Conservation (phyloP, 1,139 yeast genomes). For the Protomyces macrosporus region DNA sequence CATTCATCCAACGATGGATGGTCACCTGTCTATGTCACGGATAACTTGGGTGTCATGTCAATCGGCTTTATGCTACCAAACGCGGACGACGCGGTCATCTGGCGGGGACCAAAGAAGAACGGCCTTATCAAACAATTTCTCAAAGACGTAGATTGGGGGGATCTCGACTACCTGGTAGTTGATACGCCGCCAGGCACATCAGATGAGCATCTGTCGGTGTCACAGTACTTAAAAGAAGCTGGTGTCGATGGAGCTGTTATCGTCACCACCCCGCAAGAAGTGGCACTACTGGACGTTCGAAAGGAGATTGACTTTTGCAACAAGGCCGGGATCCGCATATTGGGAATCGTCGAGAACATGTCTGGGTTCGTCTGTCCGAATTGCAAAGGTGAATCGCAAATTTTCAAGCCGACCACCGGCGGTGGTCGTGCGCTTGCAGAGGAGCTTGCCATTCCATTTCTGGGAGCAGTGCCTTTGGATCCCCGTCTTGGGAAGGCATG, state of each 20-base stretch:
- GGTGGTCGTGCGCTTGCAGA: conserved; percentile 83
- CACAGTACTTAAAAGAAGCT: conserved; percentile 77
- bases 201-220: conserved; percentile 90
- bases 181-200: conserved; percentile 99
- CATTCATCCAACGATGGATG: conserved; percentile 91
- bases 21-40: conserved; percentile 95
- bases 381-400: conserved; percentile 84
- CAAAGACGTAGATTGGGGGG: conserved; percentile 96
- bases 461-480: conserved; percentile 92
- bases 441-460: conserved; percentile 67
- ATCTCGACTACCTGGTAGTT: conserved; percentile 77
- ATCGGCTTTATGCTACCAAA: conserved; percentile 94
- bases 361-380: conserved; percentile 96
- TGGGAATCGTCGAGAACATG: conserved; percentile 96
- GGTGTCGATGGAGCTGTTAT: conserved; percentile 94
- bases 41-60: conserved; percentile 91
- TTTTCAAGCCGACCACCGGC: conserved; percentile 90
- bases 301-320: conserved; percentile 93
- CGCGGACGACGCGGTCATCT: conserved; percentile 86
- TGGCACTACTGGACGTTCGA: conserved; percentile 86
- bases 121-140: conserved; percentile 89
- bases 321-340: conserved; percentile 76
- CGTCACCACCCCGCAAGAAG: conserved; percentile 97
- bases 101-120: conserved; percentile 95
- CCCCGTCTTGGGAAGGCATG: conserved; percentile 89